Percentiles rank a stretch among this genome's conserved stretches.
phyloP scores from a whole-genome alignment of 352 stramenopile species.

The Phytopythium montanum region DNA sequence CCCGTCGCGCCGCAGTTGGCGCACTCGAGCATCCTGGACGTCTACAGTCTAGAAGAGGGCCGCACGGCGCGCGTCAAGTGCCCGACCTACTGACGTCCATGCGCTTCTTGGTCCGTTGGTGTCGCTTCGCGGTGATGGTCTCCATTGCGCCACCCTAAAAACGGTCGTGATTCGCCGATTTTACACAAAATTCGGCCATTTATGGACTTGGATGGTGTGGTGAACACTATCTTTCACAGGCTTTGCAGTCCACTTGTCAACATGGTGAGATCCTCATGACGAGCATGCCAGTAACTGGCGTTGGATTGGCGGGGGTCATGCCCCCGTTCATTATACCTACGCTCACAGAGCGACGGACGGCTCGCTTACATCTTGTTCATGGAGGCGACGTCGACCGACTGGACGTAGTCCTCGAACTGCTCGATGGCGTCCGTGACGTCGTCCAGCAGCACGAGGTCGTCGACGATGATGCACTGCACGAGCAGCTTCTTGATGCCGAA shows the following conservation, averaged over 20 bases:
- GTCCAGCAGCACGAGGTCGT: conserved; percentile 75
- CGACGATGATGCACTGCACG: conserved; percentile 80
- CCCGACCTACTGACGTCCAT: background rate
- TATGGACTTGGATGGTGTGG: too few relatives aligned
- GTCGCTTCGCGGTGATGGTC: too few relatives aligned
- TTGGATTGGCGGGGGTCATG: conserved; percentile 2
- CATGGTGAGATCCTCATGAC: too few relatives aligned
- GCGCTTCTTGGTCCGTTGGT: too few relatives aligned
- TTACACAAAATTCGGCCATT: too few relatives aligned
- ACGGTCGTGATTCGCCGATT: too few relatives aligned
- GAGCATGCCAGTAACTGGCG: too few relatives aligned
- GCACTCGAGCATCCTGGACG: conserved; percentile 56
- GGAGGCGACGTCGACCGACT: conserved; percentile 81
- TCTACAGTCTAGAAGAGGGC: too few relatives aligned
- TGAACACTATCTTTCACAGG: too few relatives aligned
- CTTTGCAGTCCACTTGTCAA: too few relatives aligned
- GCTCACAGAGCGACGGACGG: too few relatives aligned
- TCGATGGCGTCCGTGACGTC: conserved; percentile 84
- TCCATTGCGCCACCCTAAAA: too few relatives aligned
- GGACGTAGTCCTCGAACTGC: conserved; percentile 79
- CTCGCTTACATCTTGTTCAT: conserved; percentile 91
- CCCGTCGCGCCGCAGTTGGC: conserved; percentile 69
- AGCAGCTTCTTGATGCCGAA: conserved; percentile 88
- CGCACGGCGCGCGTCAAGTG: background rate
- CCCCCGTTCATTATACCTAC: background rate